phyloP scores from a whole-genome alignment of 2,329 filamentous ascomycete species.

The Dactylonectria macrodidyma region DNA sequence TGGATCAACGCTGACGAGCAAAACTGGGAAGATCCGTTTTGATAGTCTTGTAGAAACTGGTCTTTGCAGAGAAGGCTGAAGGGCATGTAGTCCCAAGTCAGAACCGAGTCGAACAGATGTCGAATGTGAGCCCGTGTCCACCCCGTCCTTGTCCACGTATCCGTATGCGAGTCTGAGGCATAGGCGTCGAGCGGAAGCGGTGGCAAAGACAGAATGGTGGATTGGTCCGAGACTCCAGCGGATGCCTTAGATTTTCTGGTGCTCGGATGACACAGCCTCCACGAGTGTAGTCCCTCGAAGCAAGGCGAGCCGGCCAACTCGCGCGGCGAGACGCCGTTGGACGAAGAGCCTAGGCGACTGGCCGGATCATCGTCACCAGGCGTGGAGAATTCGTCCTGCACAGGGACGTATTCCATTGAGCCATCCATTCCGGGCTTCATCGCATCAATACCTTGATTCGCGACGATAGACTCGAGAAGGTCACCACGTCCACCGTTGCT shows the following conservation, averaged over 20 bases:
- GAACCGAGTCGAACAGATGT: conserved; percentile 23
- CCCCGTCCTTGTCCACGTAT: conserved; percentile 7
- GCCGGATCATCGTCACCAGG: background rate
- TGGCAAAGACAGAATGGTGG: background rate
- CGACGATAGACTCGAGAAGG: background rate
- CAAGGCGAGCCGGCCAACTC: background rate
- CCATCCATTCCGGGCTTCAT: background rate
- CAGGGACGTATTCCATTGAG: background rate
- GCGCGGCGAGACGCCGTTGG: background rate
- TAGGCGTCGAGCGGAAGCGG: background rate
- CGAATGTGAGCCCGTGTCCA: conserved; percentile 25
- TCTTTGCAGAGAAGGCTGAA: conserved; percentile 10
- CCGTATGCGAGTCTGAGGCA: background rate
- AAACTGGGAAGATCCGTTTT: background rate
- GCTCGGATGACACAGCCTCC: background rate
- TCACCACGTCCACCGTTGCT: background rate
- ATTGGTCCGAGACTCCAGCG: background rate
- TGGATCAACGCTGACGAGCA: background rate
- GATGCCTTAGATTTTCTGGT: background rate
- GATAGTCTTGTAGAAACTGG: conserved; percentile 21
- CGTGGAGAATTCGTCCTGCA: background rate
- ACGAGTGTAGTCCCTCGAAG: background rate
- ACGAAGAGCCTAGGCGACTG: background rate
- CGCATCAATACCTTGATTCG: background rate
- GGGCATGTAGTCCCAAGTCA: conserved; percentile 29